Evolutionary conservation across 148 eudicot species (phyloP).

Genomic region (Arbutus unedo): DNA sequence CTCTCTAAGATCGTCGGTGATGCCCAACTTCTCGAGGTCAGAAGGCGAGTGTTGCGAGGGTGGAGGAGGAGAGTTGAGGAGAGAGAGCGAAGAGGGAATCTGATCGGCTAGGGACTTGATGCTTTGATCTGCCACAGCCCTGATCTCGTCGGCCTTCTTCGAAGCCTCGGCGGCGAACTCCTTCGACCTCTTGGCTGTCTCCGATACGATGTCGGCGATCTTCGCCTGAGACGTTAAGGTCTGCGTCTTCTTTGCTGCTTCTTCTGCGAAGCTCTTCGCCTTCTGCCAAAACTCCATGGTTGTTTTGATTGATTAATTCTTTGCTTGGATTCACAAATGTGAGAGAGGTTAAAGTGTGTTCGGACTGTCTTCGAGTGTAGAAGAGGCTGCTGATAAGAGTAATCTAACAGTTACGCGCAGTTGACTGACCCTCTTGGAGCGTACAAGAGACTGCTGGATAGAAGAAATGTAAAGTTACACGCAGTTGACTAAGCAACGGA

Average conservation of each 20-base stretch:
- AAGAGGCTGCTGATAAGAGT: not conserved
- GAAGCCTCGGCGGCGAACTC: slow-evolving; percentile 58
- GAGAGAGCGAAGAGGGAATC: slow-evolving; percentile 23
- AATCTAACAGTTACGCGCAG: not conserved
- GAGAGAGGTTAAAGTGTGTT: not conserved
- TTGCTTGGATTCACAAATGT: not conserved
- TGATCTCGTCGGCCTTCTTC: slow-evolving; percentile 45
- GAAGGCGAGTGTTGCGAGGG: slow-evolving; percentile 12
- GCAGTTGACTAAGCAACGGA: not conserved
- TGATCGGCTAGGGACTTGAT: slow-evolving; percentile 28
- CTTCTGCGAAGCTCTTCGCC: slow-evolving; percentile 50
- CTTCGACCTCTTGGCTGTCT: slow-evolving; percentile 50
- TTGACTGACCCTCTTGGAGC: not conserved
- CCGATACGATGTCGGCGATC: slow-evolving; percentile 54
- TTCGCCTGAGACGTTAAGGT: slow-evolving; percentile 34
- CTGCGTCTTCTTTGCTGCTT: slow-evolving; percentile 55
- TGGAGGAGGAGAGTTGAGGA: slow-evolving; percentile 25
- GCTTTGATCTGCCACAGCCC: slow-evolving; percentile 13
- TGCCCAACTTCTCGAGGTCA: slow-evolving; percentile 43
- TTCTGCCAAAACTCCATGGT: slow-evolving; percentile 59
- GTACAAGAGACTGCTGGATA: no score
- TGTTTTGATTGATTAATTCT: not conserved
- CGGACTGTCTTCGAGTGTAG: not conserved
- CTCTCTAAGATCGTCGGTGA: slow-evolving; percentile 53
- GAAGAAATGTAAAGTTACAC: not conserved